Conservation (phyloP, 2,329 filamentous ascomycete genomes). For the Saccharata proteae region DNA sequence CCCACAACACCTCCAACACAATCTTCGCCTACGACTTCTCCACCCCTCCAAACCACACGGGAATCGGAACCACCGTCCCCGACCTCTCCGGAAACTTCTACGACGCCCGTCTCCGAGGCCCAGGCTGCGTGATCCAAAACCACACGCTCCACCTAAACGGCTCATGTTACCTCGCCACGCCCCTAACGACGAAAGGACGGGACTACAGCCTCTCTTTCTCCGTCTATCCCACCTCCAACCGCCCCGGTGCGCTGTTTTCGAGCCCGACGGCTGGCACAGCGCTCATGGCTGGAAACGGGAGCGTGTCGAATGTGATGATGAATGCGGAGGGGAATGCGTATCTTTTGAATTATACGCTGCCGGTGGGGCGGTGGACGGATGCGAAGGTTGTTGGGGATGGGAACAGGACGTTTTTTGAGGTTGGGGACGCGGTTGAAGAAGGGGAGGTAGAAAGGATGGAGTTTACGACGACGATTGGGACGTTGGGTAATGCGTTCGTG, state of each 20-base stretch:
- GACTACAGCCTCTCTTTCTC: conserved; percentile 43
- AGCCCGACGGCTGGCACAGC: conserved; percentile 34
- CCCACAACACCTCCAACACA: conserved; percentile 10
- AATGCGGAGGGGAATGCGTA: conserved; percentile 28
- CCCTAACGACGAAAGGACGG: conserved; percentile 41
- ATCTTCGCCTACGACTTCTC: conserved; percentile 26
- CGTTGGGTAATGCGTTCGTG: conserved; percentile 29
- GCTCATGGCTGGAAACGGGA: conserved; percentile 16
- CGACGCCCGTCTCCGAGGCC: conserved; percentile 19
- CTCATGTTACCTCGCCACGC: conserved; percentile 34
- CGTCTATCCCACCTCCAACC: conserved; percentile 15
- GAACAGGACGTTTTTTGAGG: conserved; percentile 23
- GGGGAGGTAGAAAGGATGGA: conserved; percentile 12
- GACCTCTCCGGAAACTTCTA: conserved; percentile 32
- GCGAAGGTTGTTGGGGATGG: conserved; percentile 23
- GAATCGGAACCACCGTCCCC: conserved; percentile 11
- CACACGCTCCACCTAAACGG: conserved; percentile 15
- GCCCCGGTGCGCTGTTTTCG: conserved; percentile 26
- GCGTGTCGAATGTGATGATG: conserved; percentile 25
- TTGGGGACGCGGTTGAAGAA: conserved; percentile 18
- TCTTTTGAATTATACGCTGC: conserved; percentile 29
- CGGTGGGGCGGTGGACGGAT: conserved; percentile 25
- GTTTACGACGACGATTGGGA: conserved; percentile 31
- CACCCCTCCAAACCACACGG: not conserved
- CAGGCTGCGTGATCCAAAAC: not conserved